Evolutionary conservation across 176 grass and related monocot genomes (phyloP), one percentile per base, ranked within the genome.

Genomic region (Eleusine indica): DNA sequence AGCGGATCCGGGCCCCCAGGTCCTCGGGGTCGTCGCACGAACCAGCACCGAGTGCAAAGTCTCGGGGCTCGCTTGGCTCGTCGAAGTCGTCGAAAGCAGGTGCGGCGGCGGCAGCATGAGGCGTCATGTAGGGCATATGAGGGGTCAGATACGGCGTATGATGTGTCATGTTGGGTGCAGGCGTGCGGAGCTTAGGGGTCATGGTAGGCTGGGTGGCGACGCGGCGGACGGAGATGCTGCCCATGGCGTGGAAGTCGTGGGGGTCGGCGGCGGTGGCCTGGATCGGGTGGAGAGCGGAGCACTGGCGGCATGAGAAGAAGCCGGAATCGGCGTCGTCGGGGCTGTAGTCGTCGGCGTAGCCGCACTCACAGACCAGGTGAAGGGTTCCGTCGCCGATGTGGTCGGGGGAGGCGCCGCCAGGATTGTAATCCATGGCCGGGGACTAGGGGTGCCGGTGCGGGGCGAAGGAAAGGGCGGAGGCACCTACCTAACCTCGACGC

Each of bases 251-350:
- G 56, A 86, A 83, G 9, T 71, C 89, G 18, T 80, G 1, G 28
- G 88, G 19, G 73, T 94, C 90, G 13, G 87, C 86, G 18, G 39
- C 79, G 68, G 84, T 91, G 66, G 48, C 67, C 74, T 80, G 92
- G 71, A 87, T 93, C 29, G 83, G 48, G 72, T 91, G 75, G 76
- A 91, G 37, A 0, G 66, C 82, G 44, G 68, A 75, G 79, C 92
- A 98, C 22, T 64, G 68, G 66, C 71, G 81, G 87, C 95, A 98
- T 38, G 82, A 83, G 70, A 79, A 91, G 84, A 82, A 91, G 17
- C 92, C 92, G 21, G 91, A 74, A 5, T 88, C 68, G 9, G 78
- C 74, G 16, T 91, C 92, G 2, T 94, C 91, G 3, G 64, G 61
- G 9, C 1, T 66, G 71, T 86, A 88, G 35, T 85, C 68, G 3